Evolutionary conservation across 148 eudicot species (phyloP), one percentile per base, ranked within the genome.

Genomic region (Camellia lanceoleosa): DNA sequence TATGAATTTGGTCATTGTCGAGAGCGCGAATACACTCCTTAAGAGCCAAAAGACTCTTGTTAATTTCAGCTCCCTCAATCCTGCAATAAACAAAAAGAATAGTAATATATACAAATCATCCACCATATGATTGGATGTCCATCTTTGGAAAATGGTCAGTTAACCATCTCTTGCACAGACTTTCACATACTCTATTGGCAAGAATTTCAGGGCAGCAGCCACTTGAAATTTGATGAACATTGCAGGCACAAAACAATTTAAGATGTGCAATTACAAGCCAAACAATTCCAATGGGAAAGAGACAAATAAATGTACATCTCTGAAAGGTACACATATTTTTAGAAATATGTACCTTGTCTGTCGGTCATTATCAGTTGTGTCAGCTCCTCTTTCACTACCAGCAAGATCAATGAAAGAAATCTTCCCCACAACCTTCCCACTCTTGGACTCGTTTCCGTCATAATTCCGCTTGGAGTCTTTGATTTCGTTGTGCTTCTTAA

Each of bases 1-100:
- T 97, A 85, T 97, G 99, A 75, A 90, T 80, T 80, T 94, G 98
- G 85, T 97, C 99, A 82, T 97, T 97, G 81, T 97, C 99, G 82
- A 97, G 97, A 51, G 99, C 99, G 83, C 99, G 99, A 70, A 97
- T 97, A 85, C 99, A 97, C 88, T 97, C 99, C 88, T 97, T 97
- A 18, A 97, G 91, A 82, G 99, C 99, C 89, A 97, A 79, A 77
- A 97, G 95, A 75, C 98, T 94, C 84, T 97, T 97, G 87, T 97
- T 97, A 60, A 97, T 97, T 89, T 97, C 99, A 82, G 99, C 99
- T 74, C 99, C 99, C 82, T 97, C 99, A 80, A 97, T 97, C 86
- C 99, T 97, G 89, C 71, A 86, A 84, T 59, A 11, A 44, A 67
- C 42, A 63, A 73, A 83, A 73, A 43, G 11, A 19, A 8, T 18